Evolutionary conservation across 2,329 filamentous ascomycete genomes (phyloP).

Genomic region (Hymenoscyphus infarciens): DNA sequence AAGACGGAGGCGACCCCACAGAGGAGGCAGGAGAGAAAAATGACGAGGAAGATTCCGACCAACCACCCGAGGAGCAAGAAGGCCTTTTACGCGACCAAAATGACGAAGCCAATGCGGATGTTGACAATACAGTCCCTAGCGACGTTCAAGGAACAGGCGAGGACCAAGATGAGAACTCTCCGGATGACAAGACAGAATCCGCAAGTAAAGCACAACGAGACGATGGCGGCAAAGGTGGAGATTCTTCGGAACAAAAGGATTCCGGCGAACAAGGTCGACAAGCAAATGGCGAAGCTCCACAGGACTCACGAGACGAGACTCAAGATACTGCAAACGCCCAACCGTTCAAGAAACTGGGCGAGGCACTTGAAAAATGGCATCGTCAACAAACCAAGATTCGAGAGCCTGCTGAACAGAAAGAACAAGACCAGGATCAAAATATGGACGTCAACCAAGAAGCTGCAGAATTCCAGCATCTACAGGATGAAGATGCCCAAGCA

Average conservation of each 20-base stretch:
- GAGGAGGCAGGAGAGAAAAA: slow-evolving; percentile 50
- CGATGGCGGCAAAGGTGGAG: slow-evolving; percentile 62
- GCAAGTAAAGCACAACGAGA: slow-evolving; percentile 61
- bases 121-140: slow-evolving; percentile 61
- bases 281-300: slow-evolving; percentile 40
- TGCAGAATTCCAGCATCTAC: slow-evolving; percentile 90
- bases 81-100: slow-evolving; percentile 38
- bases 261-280: slow-evolving; percentile 51
- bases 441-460: slow-evolving; percentile 60
- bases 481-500: slow-evolving; percentile 74
- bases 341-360: slow-evolving; percentile 91
- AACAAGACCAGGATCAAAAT: slow-evolving; percentile 35
- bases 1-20: slow-evolving; percentile 40
- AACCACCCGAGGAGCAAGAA: slow-evolving; percentile 49
- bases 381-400: slow-evolving; percentile 78
- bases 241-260: slow-evolving; percentile 60
- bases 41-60: slow-evolving; percentile 47
- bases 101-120: slow-evolving; percentile 50
- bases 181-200: slow-evolving; percentile 59
- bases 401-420: slow-evolving; percentile 49
- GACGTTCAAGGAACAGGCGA: slow-evolving; percentile 62
- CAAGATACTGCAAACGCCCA: slow-evolving; percentile 50
- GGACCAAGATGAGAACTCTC: slow-evolving; percentile 61
- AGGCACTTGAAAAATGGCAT: slow-evolving; percentile 91
- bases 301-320: slow-evolving; percentile 35